A percentile compares a stretch with the other conserved stretches of the same genome.
Conservation (phyloP, 2,329 filamentous ascomycete species). For the Exophiala spinifera region DNA sequence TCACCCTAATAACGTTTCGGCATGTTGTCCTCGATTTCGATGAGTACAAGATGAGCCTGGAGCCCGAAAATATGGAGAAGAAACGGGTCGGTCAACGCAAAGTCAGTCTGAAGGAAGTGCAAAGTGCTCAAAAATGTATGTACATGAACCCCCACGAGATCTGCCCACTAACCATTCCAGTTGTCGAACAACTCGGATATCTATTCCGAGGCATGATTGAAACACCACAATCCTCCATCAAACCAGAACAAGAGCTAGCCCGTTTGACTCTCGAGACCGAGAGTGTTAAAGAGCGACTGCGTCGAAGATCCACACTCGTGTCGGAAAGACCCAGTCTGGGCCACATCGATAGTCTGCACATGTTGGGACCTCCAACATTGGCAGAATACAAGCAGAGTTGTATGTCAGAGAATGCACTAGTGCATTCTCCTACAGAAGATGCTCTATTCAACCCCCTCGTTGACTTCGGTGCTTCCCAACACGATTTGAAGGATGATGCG, state of each 20-base stretch:
- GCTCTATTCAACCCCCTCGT: background rate
- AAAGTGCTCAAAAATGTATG: conserved; percentile 70
- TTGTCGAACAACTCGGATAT: conserved; percentile 67
- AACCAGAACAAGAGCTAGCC: conserved; percentile 72
- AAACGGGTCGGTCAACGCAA: conserved; percentile 75
- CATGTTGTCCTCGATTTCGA: conserved; percentile 77
- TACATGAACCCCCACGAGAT: conserved; percentile 26
- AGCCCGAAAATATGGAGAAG: conserved; percentile 58
- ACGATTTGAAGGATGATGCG: conserved; percentile 6
- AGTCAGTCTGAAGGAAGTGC: conserved; percentile 57
- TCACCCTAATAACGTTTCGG: conserved; percentile 77
- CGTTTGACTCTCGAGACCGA: conserved; percentile 70
- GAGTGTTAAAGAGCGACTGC: conserved; percentile 52
- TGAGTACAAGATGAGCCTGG: conserved; percentile 64
- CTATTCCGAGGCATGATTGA: conserved; percentile 70
- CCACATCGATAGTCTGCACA: conserved; percentile 20
- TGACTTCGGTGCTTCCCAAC: background rate
- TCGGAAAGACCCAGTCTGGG: conserved; percentile 29
- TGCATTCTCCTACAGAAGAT: conserved; percentile 13
- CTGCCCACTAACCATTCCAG: conserved; percentile 43
- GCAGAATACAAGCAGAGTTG: conserved; percentile 11
- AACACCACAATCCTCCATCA: conserved; percentile 60
- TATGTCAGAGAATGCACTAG: conserved; percentile 3
- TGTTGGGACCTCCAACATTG: conserved; percentile 19
- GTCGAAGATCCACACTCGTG: conserved; percentile 44